phyloP scores from a whole-genome alignment of 164 flowering plant species.

The Piper betle region DNA sequence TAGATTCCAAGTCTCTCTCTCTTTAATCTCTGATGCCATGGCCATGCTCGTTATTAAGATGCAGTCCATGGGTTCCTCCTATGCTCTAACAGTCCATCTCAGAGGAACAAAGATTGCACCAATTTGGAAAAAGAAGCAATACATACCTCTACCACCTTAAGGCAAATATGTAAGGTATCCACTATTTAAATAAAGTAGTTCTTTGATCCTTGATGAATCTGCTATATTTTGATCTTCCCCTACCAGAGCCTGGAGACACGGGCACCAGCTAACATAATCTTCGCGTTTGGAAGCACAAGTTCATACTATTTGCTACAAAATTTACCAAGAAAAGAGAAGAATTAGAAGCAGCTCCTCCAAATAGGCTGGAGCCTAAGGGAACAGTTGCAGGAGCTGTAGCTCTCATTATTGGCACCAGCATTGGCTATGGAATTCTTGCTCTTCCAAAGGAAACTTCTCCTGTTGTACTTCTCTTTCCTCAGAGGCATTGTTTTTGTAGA shows the following conservation, averaged over 20 bases:
- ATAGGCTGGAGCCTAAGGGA: constrained; percentile 29
- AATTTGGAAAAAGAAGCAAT: constrained; percentile 6
- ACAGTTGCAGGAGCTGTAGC: constrained; percentile 61
- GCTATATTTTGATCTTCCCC: constrained; percentile 1
- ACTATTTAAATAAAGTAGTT: not conserved
- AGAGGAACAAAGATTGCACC: constrained; percentile 1
- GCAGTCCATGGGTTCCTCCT: constrained; percentile 3
- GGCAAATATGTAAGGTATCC: constrained; percentile 18
- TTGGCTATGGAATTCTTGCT: constrained; percentile 73
- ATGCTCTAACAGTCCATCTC: constrained; percentile 1
- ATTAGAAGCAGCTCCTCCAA: constrained; percentile 3
- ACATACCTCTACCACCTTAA: constrained; percentile 6
- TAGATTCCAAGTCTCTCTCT: not conserved
- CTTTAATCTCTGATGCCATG: constrained; percentile 3
- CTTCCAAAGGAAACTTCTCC: constrained; percentile 64
- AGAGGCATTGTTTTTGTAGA: not conserved
- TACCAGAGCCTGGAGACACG: constrained; percentile 6
- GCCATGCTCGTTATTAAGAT: constrained; percentile 9
- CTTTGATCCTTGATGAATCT: not conserved
- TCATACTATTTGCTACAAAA: constrained; percentile 12
- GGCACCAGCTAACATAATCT: constrained; percentile 1
- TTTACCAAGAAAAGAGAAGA: constrained; percentile 4
- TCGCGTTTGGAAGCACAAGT: not conserved
- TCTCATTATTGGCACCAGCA: constrained; percentile 65
- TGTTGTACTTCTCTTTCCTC: constrained; percentile 32